Percentiles rank a stretch among this genome's conserved stretches.
These are phyloP conservation scores for Phytophthora cryptogea DNA, from an alignment of 352 stramenopile genomes.

Conservation along the genomic window DNA sequence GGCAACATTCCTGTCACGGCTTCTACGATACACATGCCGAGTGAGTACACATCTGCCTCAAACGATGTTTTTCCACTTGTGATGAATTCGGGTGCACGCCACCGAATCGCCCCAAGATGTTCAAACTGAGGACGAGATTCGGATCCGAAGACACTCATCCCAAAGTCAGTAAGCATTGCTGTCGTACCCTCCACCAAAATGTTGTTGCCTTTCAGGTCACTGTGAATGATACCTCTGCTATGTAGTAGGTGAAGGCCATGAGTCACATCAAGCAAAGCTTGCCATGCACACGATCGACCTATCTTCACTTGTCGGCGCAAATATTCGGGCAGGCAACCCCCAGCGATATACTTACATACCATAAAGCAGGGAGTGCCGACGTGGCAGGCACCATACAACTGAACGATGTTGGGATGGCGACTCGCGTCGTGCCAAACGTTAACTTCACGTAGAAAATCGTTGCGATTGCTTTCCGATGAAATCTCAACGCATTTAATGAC, in stretches of 20 bases:
- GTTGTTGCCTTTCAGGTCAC: slow-evolving; percentile 13
- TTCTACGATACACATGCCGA: slow-evolving; percentile 13
- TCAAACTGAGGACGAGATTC: not conserved
- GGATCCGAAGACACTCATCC: slow-evolving; percentile 8
- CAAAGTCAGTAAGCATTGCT: slow-evolving; percentile 16
- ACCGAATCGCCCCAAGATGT: slow-evolving; percentile 8
- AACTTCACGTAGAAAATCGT: slow-evolving; percentile 15
- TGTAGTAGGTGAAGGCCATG: slow-evolving; percentile 13
- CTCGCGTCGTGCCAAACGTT: slow-evolving; percentile 5
- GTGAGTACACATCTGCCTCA: slow-evolving; percentile 10
- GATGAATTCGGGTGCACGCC: slow-evolving; percentile 10
- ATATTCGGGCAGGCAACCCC: slow-evolving; percentile 3
- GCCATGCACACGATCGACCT: not conserved
- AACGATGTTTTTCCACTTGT: slow-evolving; percentile 1
- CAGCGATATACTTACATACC: slow-evolving; percentile 9
- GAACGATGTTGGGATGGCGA: slow-evolving; percentile 10
- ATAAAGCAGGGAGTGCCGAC: slow-evolving; percentile 12
- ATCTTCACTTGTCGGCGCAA: not conserved
- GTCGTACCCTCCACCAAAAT: slow-evolving; percentile 8
- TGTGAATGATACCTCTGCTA: slow-evolving; percentile 10
- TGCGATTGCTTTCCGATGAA: not conserved
- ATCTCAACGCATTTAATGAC: slow-evolving; percentile 11
- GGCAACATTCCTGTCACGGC: slow-evolving; percentile 3
- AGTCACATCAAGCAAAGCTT: slow-evolving; percentile 5
- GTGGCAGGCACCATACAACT: slow-evolving; percentile 10